Evolutionary conservation across 768 basidiomycete species (phyloP), one percentile per base, ranked within the genome.

Genomic region (Macrolepiota dolichaula): DNA sequence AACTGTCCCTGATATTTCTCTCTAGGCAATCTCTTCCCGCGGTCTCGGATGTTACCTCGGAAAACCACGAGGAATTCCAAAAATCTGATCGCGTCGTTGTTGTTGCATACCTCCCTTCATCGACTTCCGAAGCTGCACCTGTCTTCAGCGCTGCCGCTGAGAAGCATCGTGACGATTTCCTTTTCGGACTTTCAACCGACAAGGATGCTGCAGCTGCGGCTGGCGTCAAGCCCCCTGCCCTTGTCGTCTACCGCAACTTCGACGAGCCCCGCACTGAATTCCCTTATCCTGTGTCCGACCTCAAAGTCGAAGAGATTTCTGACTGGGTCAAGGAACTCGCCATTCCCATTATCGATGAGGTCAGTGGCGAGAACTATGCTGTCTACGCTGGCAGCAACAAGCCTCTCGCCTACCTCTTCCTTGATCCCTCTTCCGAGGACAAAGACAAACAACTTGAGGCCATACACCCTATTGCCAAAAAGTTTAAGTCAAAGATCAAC

Each of bases 381-480:
- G 59, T 80, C 58, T 99, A 99, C 76, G 92, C 92, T 12, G 71
- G 77, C 64, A 93, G 92, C 70, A 74, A 80, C 55, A 91, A 93
- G 70, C 95, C 97, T 35, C 84, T 99, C 64, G 94, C 92, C 25
- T 99, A 99, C 78, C 82, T 97, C 66, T 99, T 99, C 79, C 68
- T 96, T 66, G 94, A 98, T 73, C 89, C 96, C 32, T 73, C 82
- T 47, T 81, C 84, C 62, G 83, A 85, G 65, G 79, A 81, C 62
- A 87, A 84, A 66, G 82, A 91, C 13, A 78, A 79, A 32, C 73
- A 87, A 52, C 83, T 96, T 64, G 85, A 86, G 25, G 74, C 80
- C 42, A 71, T 98, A 66, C 85, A 80, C 66, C 87, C 93, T 9
- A 73, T 96, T 55, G 97, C 97, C 6, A 77, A 85, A 55, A 85